These are phyloP conservation scores for Solanum ossicruentum DNA, from an alignment of 257 asterid genomes.

Conservation along the genomic window DNA sequence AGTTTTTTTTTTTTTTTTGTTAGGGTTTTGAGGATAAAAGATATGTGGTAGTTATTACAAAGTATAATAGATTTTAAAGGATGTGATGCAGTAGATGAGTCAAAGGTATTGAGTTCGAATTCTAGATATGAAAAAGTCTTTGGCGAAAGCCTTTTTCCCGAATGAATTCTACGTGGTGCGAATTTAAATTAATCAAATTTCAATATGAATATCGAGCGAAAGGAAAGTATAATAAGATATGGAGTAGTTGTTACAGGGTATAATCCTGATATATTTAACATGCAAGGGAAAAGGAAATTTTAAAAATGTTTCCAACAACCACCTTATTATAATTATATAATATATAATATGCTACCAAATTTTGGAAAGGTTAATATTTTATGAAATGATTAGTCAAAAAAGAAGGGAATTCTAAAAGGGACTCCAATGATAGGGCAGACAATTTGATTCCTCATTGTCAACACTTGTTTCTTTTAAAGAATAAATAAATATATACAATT, in stretches of 20 bases:
- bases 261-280: neutral
- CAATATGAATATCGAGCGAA: fast-evolving
- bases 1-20: too few relatives aligned
- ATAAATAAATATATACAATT: neutral
- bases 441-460: neutral
- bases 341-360: neutral
- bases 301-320: neutral
- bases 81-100: too few relatives aligned
- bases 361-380: neutral
- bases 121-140: too few relatives aligned
- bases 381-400: neutral
- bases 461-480: neutral
- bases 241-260: neutral
- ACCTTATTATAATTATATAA: neutral
- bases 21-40: too few relatives aligned
- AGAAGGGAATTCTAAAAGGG: neutral
- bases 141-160: too few relatives aligned
- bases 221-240: too few relatives aligned
- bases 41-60: too few relatives aligned
- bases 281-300: neutral
- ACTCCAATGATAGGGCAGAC: neutral
- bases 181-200: too few relatives aligned
- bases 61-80: too few relatives aligned
- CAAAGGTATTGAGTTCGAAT: too few relatives aligned
- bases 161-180: too few relatives aligned